A percentile compares a stretch with the other conserved stretches of the same genome.
These are phyloP conservation scores for Xerocomus spinulosus DNA, from an alignment of 768 basidiomycete genomes.

Conservation along the genomic window DNA sequence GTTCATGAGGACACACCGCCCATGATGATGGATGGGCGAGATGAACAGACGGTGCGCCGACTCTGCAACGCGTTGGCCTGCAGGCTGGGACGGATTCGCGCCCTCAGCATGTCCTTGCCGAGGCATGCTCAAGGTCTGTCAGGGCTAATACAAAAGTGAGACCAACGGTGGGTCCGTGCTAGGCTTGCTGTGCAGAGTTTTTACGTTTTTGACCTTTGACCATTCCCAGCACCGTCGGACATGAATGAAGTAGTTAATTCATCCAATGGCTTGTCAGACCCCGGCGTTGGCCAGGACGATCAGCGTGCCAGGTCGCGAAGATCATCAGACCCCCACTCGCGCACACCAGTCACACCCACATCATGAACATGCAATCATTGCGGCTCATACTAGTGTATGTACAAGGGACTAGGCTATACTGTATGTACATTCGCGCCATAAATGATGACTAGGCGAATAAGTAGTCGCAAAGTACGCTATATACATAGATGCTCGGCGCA, in stretches of 20 bases:
- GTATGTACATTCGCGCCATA: conserved; percentile 20
- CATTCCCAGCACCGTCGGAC: conserved; percentile 15
- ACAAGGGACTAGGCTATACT: conserved; percentile 5
- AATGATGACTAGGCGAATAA: conserved; percentile 11
- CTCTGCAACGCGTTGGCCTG: conserved; percentile 24
- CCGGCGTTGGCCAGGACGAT: conserved; percentile 14
- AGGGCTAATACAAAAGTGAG: no score
- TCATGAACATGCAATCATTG: neutral
- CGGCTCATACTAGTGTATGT: neutral
- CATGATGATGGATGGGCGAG: conserved; percentile 8
- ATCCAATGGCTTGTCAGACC: conserved; percentile 5
- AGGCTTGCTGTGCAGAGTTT: neutral
- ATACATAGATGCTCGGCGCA: conserved; percentile 25
- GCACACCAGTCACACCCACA: no score
- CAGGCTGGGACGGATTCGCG: conserved; percentile 21
- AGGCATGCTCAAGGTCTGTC: no score
- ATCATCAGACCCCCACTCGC: conserved; percentile 9
- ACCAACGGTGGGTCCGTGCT: no score
- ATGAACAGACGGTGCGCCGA: conserved; percentile 21
- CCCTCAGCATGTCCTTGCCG: no score
- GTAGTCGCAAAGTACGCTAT: conserved; percentile 13
- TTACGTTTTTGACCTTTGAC: conserved; percentile 8
- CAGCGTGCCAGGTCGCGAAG: conserved; percentile 10
- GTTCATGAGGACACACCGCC: conserved; percentile 11
- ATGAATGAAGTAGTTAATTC: conserved; percentile 16